A percentile compares a stretch with the other conserved stretches of the same genome.
phyloP scores from a whole-genome alignment of 371 early-diverging fungal species.

The Syncephalastrum racemosum region DNA sequence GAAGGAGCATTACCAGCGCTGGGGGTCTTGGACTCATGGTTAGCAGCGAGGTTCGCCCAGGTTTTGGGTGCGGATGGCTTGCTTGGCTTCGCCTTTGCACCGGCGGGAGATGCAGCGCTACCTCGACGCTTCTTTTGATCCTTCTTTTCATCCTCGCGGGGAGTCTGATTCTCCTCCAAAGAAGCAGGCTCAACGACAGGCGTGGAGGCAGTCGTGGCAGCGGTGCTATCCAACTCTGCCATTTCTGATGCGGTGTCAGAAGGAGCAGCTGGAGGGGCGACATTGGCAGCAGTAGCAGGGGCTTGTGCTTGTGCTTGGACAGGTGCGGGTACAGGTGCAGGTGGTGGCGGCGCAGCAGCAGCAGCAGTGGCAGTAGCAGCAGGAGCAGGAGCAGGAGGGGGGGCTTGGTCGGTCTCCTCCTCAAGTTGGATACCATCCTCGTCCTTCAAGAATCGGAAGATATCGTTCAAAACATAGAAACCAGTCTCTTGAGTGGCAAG shows the following conservation, averaged over 20 bases:
- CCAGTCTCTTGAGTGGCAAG: constrained; percentile 89
- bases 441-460: constrained; percentile 92
- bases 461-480: constrained; percentile 93
- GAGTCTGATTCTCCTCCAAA: background rate
- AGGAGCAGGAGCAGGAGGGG: too few relatives aligned
- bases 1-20: too few relatives aligned
- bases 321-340: constrained; percentile 1
- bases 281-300: background rate
- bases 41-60: constrained; percentile 52
- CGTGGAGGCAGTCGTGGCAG: constrained; percentile 18
- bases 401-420: too few relatives aligned
- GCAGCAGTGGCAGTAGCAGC: too few relatives aligned
- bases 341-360: constrained; percentile 1
- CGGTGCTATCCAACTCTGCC: constrained; percentile 17
- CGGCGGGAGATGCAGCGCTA: constrained; percentile 4
- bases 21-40: too few relatives aligned
- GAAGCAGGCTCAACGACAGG: constrained; percentile 10
- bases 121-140: background rate
- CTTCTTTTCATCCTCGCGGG: constrained; percentile 12
- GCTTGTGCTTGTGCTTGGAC: constrained; percentile 9
- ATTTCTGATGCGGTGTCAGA: constrained; percentile 1
- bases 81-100: background rate
- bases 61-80: constrained; percentile 38
- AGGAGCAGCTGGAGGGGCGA: background rate
- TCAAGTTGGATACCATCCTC: constrained; percentile 34